A percentile compares a stretch with the other conserved stretches of the same genome.
These are phyloP conservation scores for Malassezia vespertilionis DNA, from an alignment of 1,284 basidiomycete species.

Conservation along the genomic window DNA sequence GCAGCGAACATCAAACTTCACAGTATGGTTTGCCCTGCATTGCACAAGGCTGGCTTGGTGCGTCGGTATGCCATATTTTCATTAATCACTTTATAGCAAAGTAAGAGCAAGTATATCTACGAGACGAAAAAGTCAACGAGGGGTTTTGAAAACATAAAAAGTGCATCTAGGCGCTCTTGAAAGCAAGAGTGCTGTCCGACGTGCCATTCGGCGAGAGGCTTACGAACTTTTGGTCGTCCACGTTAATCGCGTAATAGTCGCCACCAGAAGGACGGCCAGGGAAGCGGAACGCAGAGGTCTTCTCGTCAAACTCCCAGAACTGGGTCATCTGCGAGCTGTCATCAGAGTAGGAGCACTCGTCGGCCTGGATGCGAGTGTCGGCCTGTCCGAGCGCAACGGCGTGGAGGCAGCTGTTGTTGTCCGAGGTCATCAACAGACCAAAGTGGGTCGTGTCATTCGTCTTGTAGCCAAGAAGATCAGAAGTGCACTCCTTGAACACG, in stretches of 20 bases:
- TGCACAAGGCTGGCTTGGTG: no score
- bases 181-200: neutral
- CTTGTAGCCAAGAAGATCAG: neutral
- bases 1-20: neutral
- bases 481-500: slow-evolving; percentile 14
- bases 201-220: slow-evolving; percentile 5
- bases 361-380: slow-evolving; percentile 1
- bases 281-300: neutral
- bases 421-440: slow-evolving; percentile 3
- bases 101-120: no score
- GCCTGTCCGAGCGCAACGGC: slow-evolving; percentile 1
- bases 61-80: no score
- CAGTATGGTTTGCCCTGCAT: no score
- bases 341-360: slow-evolving; percentile 9
- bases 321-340: slow-evolving; percentile 14
- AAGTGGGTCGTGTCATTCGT: slow-evolving; percentile 2
- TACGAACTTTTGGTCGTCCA: slow-evolving; percentile 9
- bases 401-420: slow-evolving; percentile 1
- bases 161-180: no score
- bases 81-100: no score
- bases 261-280: slow-evolving; percentile 1
- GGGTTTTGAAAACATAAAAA: no score
- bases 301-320: slow-evolving; percentile 12
- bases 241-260: neutral
- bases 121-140: no score